Evolutionary conservation across 2,329 filamentous ascomycete species (phyloP).

Genomic region (Aspergillus felis): DNA sequence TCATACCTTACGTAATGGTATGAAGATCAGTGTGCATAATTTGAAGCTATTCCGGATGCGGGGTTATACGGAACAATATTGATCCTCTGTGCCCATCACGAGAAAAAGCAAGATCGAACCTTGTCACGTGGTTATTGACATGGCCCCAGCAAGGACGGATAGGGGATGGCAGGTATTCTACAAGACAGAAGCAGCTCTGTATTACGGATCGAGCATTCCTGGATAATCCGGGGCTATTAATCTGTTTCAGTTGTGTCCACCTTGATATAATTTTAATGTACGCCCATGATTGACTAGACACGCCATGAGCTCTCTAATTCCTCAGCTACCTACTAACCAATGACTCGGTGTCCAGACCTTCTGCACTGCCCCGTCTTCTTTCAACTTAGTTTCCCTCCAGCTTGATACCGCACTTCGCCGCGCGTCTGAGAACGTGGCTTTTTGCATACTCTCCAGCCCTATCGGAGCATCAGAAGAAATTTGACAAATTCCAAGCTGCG

Average conservation of each 20-base stretch:
- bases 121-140: constrained; percentile 25
- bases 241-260: neutral
- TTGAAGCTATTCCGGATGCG: constrained; percentile 12
- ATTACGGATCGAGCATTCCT: neutral
- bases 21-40: neutral
- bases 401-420: constrained; percentile 25
- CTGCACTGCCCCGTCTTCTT: constrained; percentile 5
- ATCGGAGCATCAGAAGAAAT: neutral
- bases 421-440: constrained; percentile 27
- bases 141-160: neutral
- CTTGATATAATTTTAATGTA: neutral
- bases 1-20: constrained; percentile 3
- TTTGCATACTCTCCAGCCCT: constrained; percentile 10
- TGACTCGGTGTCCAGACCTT: neutral
- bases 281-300: neutral
- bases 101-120: constrained; percentile 10
- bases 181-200: neutral
- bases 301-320: neutral
- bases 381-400: constrained; percentile 1
- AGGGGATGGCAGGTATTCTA: neutral
- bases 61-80: constrained; percentile 10
- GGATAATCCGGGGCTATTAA: neutral
- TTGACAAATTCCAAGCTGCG: neutral
- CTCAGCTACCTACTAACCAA: neutral
- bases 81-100: constrained; percentile 4